A percentile compares a stretch with the other conserved stretches of the same genome.
Conservation (phyloP, 176 grass and related monocot genomes). For the Tillandsia leiboldiana region DNA sequence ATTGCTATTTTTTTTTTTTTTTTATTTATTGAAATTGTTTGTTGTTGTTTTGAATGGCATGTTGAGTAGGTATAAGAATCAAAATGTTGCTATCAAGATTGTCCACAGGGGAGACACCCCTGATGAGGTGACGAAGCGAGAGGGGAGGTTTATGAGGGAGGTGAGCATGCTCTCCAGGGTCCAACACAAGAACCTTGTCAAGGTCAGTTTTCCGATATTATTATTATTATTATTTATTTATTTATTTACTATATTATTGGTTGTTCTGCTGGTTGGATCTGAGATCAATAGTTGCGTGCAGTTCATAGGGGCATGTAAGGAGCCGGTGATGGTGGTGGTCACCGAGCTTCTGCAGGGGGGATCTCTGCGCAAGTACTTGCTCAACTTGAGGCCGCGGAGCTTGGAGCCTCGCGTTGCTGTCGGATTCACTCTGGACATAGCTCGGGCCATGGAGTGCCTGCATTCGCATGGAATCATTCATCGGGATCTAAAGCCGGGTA, state of each 20-base stretch:
- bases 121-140: conserved; percentile 61
- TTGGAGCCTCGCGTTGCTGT: conserved; percentile 59
- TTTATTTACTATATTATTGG: not conserved
- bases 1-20: not conserved
- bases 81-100: conserved; percentile 92
- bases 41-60: not conserved
- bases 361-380: conserved; percentile 77
- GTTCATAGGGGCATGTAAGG: conserved; percentile 97
- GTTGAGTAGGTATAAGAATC: conserved; percentile 72
- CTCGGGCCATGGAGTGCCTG: conserved; percentile 93
- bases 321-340: conserved; percentile 94
- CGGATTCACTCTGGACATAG: conserved; percentile 76
- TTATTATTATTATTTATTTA: not conserved
- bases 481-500: conserved; percentile 96
- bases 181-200: conserved; percentile 96
- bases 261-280: not conserved
- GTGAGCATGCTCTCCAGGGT: conserved; percentile 82
- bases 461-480: conserved; percentile 98
- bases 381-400: conserved; percentile 60
- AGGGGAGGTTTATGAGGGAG: conserved; percentile 88
- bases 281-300: conserved; percentile 16
- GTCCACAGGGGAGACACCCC: conserved; percentile 80
- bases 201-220: conserved; percentile 33
- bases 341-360: conserved; percentile 82
- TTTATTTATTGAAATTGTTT: not conserved